Evolutionary conservation across 768 basidiomycete genomes (phyloP).

Genomic region (Nevesoporus exiguus): DNA sequence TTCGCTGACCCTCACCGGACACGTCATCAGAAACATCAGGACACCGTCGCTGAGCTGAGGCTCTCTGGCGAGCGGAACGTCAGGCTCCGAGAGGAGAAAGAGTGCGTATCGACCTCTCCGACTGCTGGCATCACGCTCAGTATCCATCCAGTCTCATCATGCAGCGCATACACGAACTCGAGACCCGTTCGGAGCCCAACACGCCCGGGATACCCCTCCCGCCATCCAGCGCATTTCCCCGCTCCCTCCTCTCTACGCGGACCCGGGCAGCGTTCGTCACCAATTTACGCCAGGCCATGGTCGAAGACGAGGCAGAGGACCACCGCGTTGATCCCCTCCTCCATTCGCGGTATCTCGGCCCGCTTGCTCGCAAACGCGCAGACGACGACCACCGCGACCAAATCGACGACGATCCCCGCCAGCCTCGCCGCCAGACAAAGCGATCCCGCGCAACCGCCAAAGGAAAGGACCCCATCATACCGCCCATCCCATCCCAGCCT

Average conservation of each 20-base stretch:
- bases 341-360: slow-evolving; percentile 44
- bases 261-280: slow-evolving; percentile 43
- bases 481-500: slow-evolving; percentile 23
- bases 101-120: slow-evolving; percentile 39
- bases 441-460: slow-evolving; percentile 36
- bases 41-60: slow-evolving; percentile 51
- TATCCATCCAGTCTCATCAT: slow-evolving; percentile 43
- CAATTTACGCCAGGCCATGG: slow-evolving; percentile 48
- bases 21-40: slow-evolving; percentile 52
- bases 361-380: slow-evolving; percentile 41
- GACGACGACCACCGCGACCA: slow-evolving; percentile 42
- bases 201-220: slow-evolving; percentile 34
- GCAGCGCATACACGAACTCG: slow-evolving; percentile 61
- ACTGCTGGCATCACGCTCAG: slow-evolving; percentile 1
- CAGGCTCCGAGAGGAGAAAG: slow-evolving; percentile 58
- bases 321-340: slow-evolving; percentile 44
- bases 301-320: slow-evolving; percentile 43
- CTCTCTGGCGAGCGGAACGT: slow-evolving; percentile 62
- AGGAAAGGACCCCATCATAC: slow-evolving; percentile 34
- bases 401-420: slow-evolving; percentile 45
- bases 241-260: slow-evolving; percentile 41
- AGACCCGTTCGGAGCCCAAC: slow-evolving; percentile 38
- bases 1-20: not conserved
- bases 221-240: slow-evolving; percentile 47
- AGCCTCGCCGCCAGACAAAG: slow-evolving; percentile 35